These are phyloP conservation scores for Boletellus deceptivus DNA, from an alignment of 1,284 basidiomycete genomes.

Conservation along the genomic window DNA sequence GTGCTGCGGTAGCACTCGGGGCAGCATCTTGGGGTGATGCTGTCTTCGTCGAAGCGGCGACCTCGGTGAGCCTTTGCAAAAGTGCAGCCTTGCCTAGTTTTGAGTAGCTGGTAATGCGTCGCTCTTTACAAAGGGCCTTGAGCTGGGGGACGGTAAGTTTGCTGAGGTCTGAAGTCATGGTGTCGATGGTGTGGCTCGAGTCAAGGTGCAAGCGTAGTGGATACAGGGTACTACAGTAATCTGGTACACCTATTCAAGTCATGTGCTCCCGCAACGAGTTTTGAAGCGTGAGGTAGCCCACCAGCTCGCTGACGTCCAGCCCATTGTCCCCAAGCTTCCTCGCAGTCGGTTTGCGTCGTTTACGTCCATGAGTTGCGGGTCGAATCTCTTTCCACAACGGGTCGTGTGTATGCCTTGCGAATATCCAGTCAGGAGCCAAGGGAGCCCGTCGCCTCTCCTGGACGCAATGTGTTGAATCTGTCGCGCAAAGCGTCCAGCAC, in stretches of 20 bases:
- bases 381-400: slow-evolving; percentile 19
- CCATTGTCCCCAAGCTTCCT: slow-evolving; percentile 18
- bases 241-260: background rate
- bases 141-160: slow-evolving; percentile 60
- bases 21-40: slow-evolving; percentile 5
- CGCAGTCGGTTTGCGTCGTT: slow-evolving; percentile 14
- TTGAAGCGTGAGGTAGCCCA: slow-evolving; percentile 15
- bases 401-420: slow-evolving; percentile 20
- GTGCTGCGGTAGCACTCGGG: background rate
- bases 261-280: slow-evolving; percentile 13
- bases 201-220: background rate
- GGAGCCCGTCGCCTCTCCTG: slow-evolving; percentile 11
- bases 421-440: slow-evolving; percentile 28
- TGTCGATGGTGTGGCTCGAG: background rate
- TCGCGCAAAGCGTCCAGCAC: background rate
- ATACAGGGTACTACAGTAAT: background rate
- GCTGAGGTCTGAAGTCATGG: slow-evolving; percentile 26
- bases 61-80: slow-evolving; percentile 45
- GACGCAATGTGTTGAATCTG: slow-evolving; percentile 2
- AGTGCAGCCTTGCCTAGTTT: slow-evolving; percentile 61
- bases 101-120: slow-evolving; percentile 58
- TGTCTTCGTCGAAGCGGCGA: background rate
- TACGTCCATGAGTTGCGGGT: slow-evolving; percentile 5
- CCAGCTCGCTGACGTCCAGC: slow-evolving; percentile 13
- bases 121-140: slow-evolving; percentile 65